Evolutionary conservation across 805 yeast species (phyloP).

Genomic region (Millerozyma miso): DNA sequence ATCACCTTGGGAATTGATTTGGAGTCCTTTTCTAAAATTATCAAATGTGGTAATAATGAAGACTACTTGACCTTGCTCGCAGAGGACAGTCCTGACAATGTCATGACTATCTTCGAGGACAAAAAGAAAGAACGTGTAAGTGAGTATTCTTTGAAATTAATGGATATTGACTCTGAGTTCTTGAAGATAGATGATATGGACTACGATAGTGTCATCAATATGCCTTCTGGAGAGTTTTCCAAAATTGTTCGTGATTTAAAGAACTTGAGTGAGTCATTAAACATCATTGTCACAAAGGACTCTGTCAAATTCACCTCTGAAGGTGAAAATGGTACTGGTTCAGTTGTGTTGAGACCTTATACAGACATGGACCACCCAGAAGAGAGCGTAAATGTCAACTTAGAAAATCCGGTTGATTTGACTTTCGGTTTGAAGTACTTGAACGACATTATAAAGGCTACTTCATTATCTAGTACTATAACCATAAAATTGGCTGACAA

Average conservation of each 20-base stretch:
- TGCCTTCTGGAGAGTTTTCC: slow-evolving; percentile 87
- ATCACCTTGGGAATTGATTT: slow-evolving; percentile 89
- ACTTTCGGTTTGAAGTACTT: slow-evolving; percentile 91
- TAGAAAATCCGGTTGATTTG: slow-evolving; percentile 82
- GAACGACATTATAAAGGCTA: slow-evolving; percentile 87
- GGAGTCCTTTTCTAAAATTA: slow-evolving; percentile 79
- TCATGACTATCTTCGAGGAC: slow-evolving; percentile 85
- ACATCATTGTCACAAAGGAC: slow-evolving; percentile 84
- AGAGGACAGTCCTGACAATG: slow-evolving; percentile 79
- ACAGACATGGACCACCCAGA: slow-evolving; percentile 79
- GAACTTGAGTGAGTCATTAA: slow-evolving; percentile 81
- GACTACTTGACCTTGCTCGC: slow-evolving; percentile 87
- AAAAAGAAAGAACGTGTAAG: slow-evolving; percentile 85
- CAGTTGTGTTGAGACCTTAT: slow-evolving; percentile 78
- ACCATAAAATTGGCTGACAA: slow-evolving; percentile 84
- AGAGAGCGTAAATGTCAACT: slow-evolving; percentile 66
- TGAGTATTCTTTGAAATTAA: slow-evolving; percentile 84
- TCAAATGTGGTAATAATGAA: slow-evolving; percentile 86
- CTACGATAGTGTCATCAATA: slow-evolving; percentile 75
- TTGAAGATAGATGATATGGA: slow-evolving; percentile 92
- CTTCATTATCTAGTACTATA: slow-evolving; percentile 69
- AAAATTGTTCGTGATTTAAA: slow-evolving; percentile 85
- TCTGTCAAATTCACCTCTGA: slow-evolving; percentile 84
- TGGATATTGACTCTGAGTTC: slow-evolving; percentile 96
- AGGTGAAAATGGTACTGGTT: slow-evolving; percentile 89